Conservation (phyloP, 495 filamentous ascomycete species). For the Chlorociboria aeruginascens region DNA sequence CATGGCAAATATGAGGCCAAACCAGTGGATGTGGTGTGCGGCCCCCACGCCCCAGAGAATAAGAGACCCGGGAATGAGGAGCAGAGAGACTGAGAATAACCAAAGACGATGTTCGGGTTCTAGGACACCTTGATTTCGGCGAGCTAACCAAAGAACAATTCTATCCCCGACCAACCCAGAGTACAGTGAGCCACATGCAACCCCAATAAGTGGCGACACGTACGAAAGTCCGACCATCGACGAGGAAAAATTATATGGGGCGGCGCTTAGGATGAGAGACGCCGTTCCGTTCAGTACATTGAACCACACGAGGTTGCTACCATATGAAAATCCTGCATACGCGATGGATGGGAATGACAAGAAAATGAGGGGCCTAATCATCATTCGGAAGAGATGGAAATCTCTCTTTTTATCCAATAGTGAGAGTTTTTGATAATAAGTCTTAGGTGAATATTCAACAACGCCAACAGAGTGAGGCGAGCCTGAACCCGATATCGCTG, state of each 20-base stretch:
- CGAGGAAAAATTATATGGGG: slow-evolving; percentile 45
- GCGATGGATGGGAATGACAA: slow-evolving; percentile 50
- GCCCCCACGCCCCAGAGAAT: slow-evolving; percentile 62
- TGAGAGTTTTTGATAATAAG: slow-evolving; percentile 43
- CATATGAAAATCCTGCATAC: slow-evolving; percentile 56
- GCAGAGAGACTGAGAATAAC: slow-evolving; percentile 41
- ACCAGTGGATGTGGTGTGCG: slow-evolving; percentile 47
- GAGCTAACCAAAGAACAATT: slow-evolving; percentile 43
- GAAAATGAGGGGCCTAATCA: slow-evolving; percentile 26
- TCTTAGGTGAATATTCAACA: slow-evolving; percentile 20
- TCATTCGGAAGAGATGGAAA: slow-evolving; percentile 30
- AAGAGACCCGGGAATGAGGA: slow-evolving; percentile 44
- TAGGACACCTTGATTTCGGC: slow-evolving; percentile 30
- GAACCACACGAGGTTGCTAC: slow-evolving; percentile 51
- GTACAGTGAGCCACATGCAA: slow-evolving; percentile 31
- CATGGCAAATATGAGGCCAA: slow-evolving; percentile 52
- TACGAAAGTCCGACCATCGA: slow-evolving; percentile 54
- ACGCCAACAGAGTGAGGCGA: background rate
- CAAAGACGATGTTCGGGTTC: slow-evolving; percentile 41
- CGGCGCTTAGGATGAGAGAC: slow-evolving; percentile 42
- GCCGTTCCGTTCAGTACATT: slow-evolving; percentile 56
- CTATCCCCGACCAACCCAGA: slow-evolving; percentile 28
- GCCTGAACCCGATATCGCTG: background rate
- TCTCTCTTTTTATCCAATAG: slow-evolving; percentile 37
- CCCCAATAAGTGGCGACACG: slow-evolving; percentile 44